phyloP scores from a whole-genome alignment of 768 basidiomycete genomes.

The Tricholoma saponaceum region DNA sequence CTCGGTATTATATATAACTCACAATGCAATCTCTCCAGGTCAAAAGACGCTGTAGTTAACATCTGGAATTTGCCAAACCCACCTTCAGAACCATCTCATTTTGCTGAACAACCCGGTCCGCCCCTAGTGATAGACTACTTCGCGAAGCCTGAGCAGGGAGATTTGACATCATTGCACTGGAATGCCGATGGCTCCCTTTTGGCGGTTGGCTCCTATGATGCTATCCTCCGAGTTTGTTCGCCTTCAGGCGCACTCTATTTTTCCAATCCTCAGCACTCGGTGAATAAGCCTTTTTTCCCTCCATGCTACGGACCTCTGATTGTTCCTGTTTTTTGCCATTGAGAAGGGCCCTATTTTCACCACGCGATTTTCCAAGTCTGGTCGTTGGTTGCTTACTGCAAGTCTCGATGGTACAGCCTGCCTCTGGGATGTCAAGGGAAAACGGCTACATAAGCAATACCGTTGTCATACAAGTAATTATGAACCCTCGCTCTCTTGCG shows the following conservation, averaged over 20 bases:
- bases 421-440: constrained; percentile 71
- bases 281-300: constrained; percentile 28
- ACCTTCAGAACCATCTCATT: constrained; percentile 25
- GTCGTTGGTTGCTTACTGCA: constrained; percentile 69
- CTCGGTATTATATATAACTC: constrained; percentile 5
- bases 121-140: constrained; percentile 49
- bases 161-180: constrained; percentile 79
- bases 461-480: constrained; percentile 58
- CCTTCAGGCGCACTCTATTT: constrained; percentile 59
- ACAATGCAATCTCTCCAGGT: constrained; percentile 35
- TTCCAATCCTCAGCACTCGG: constrained; percentile 60
- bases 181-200: constrained; percentile 67
- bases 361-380: constrained; percentile 68
- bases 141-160: constrained; percentile 43
- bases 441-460: constrained; percentile 59
- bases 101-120: constrained; percentile 26
- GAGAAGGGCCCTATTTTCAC: constrained; percentile 80
- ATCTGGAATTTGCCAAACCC: constrained; percentile 64
- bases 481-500: constrained; percentile 6
- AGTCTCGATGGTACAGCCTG: constrained; percentile 77
- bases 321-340: constrained; percentile 23
- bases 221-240: constrained; percentile 65
- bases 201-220: constrained; percentile 77
- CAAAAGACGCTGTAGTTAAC: constrained; percentile 72
- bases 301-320: constrained; percentile 13